phyloP scores from a whole-genome alignment of 2,329 filamentous ascomycete genomes.

The Talaromyces sp. region DNA sequence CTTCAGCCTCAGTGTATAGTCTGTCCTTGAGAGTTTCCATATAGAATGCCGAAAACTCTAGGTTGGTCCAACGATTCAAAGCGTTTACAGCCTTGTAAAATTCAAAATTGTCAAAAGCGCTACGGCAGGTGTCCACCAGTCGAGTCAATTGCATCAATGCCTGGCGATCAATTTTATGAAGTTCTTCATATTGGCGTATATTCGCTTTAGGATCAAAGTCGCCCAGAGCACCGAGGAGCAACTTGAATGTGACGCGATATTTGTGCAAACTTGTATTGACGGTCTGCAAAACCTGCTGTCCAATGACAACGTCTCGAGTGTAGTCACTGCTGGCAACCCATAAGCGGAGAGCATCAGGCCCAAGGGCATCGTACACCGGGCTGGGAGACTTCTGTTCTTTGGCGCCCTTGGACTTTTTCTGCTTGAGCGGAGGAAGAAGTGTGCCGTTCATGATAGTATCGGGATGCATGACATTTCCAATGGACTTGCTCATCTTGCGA shows the following conservation, averaged over 20 bases:
- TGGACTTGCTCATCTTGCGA: constrained; percentile 98
- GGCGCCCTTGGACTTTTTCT: constrained; percentile 56
- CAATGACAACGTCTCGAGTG: constrained; percentile 80
- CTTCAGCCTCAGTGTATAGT: constrained; percentile 75
- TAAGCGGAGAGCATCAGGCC: constrained; percentile 79
- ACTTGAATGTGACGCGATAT: constrained; percentile 84
- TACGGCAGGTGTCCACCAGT: constrained; percentile 62
- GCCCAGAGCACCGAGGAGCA: constrained; percentile 75
- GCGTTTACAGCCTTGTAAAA: constrained; percentile 73
- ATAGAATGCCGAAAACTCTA: constrained; percentile 87
- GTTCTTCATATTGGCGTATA: constrained; percentile 41
- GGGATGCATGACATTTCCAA: constrained; percentile 83
- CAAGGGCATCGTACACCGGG: constrained; percentile 65
- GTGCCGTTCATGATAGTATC: constrained; percentile 80
- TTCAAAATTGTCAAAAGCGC: constrained; percentile 67
- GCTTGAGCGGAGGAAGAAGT: constrained; percentile 67
- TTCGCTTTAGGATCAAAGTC: constrained; percentile 47
- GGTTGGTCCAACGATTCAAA: constrained; percentile 77
- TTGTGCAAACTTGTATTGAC: constrained; percentile 77
- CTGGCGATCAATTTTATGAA: constrained; percentile 67
- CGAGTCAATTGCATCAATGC: constrained; percentile 71
- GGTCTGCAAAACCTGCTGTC: constrained; percentile 70
- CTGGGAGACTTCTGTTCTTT: constrained; percentile 35
- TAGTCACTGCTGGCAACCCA: constrained; percentile 94
- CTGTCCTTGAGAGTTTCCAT: constrained; percentile 89